These are phyloP conservation scores for Nakazawaea molendinolei DNA, from an alignment of 805 yeast genomes.

Conservation along the genomic window DNA sequence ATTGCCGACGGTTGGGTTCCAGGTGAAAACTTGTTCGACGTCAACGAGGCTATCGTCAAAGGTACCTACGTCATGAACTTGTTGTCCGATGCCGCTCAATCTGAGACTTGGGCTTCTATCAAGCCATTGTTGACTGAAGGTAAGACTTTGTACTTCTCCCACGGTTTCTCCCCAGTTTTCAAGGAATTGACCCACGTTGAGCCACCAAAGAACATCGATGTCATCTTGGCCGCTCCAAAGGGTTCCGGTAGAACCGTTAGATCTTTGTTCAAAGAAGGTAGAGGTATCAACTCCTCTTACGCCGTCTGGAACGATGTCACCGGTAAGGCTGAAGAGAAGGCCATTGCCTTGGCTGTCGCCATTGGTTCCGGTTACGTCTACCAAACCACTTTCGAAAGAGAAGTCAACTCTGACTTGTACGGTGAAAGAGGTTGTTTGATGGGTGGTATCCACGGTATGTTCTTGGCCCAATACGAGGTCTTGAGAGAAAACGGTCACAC, in stretches of 20 bases:
- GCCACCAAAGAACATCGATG: slow-evolving; percentile 92
- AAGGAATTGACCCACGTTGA: slow-evolving; percentile 94
- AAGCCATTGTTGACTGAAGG: slow-evolving; percentile 93
- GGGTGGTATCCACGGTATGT: slow-evolving; percentile 99
- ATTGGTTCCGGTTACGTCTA: slow-evolving; percentile 99
- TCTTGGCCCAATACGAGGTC: slow-evolving; percentile 99
- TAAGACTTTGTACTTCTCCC: slow-evolving; percentile 97
- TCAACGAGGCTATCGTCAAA: slow-evolving; percentile 82
- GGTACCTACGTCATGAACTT: slow-evolving; percentile 97
- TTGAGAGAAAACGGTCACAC: slow-evolving; percentile 99
- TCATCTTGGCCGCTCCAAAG: slow-evolving; percentile 98
- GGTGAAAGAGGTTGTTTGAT: slow-evolving; percentile 99
- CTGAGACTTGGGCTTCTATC: slow-evolving; percentile 90
- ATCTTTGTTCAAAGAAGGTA: slow-evolving; percentile 98
- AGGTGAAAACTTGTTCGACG: slow-evolving; percentile 95
- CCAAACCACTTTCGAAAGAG: slow-evolving; percentile 99
- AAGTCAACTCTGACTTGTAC: slow-evolving; percentile 97
- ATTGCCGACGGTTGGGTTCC: slow-evolving; percentile 99
- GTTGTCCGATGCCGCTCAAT: slow-evolving; percentile 98
- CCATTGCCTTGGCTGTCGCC: slow-evolving; percentile 97
- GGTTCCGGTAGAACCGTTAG: slow-evolving; percentile 99
- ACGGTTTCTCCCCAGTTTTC: slow-evolving; percentile 99
- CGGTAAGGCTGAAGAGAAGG: slow-evolving; percentile 99
- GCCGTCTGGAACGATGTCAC: slow-evolving; percentile 99
- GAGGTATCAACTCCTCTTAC: slow-evolving; percentile 99